These are phyloP conservation scores for Arthrocladium fulminans DNA, from an alignment of 2,329 filamentous ascomycete species.

Conservation along the genomic window DNA sequence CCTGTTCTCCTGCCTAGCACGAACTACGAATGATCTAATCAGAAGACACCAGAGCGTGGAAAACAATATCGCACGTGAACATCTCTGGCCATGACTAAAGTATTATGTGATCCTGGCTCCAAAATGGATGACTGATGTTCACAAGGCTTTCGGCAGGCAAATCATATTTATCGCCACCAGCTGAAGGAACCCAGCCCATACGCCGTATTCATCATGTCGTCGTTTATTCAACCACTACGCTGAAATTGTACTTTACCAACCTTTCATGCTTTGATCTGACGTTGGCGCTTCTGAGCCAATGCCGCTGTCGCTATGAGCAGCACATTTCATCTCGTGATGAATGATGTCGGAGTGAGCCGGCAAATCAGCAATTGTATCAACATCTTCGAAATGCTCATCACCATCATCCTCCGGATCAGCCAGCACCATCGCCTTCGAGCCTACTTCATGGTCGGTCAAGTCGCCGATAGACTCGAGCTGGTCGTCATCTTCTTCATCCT, in stretches of 20 bases:
- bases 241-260: constrained; percentile 7
- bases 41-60: no score
- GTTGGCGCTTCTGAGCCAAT: constrained; percentile 25
- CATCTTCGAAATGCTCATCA: constrained; percentile 8
- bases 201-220: constrained; percentile 5
- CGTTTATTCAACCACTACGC: not conserved
- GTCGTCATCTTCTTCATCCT: constrained; percentile 25
- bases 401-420: constrained; percentile 12
- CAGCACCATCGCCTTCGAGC: constrained; percentile 16
- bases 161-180: not conserved
- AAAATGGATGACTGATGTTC: not conserved
- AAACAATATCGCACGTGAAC: no score
- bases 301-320: constrained; percentile 25
- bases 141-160: not conserved
- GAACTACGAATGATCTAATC: no score
- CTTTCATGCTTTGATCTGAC: constrained; percentile 6
- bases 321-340: constrained; percentile 16
- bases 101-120: no score
- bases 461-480: constrained; percentile 13
- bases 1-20: no score
- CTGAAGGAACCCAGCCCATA: not conserved
- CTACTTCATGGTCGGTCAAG: constrained; percentile 8
- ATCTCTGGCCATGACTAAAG: no score
- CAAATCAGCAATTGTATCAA: constrained; percentile 9
- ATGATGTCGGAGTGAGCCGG: constrained; percentile 9